Conservation (phyloP, 192 early-diverging fungal genomes). For the Gamsiella multidivaricata region DNA sequence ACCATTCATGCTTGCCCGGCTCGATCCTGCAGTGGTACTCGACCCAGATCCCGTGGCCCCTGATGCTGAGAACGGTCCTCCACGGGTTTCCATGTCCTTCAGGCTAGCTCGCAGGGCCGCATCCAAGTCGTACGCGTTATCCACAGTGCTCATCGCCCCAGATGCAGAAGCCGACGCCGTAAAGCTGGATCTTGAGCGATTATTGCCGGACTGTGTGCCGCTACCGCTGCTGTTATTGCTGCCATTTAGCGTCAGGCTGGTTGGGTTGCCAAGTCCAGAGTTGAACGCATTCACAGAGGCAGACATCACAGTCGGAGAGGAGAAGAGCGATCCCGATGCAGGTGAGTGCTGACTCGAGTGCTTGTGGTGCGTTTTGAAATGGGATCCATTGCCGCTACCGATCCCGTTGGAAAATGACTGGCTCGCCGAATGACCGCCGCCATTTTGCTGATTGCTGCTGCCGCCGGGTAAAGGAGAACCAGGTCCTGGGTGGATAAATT, state of each 20-base stretch:
- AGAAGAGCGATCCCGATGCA: conserved; percentile 37
- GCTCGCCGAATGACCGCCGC: conserved; percentile 2
- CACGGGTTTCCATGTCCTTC: conserved; percentile 37
- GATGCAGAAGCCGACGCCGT: background rate
- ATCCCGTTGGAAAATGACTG: conserved; percentile 20
- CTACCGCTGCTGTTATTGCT: background rate
- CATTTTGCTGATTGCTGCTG: conserved; percentile 2
- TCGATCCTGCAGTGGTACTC: conserved; percentile 1
- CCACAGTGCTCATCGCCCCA: background rate
- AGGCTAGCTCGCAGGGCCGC: conserved; percentile 39
- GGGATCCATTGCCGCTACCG: background rate
- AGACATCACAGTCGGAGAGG: conserved; percentile 47
- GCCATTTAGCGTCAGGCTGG: conserved; percentile 36
- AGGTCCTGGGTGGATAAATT: conserved; percentile 51
- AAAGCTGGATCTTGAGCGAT: conserved; percentile 13
- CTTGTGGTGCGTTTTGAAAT: conserved; percentile 52
- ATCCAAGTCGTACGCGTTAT: conserved; percentile 34
- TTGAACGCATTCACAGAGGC: conserved; percentile 52
- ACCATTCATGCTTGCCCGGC: conserved; percentile 16
- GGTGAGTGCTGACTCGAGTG: conserved; percentile 48
- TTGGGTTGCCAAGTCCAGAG: conserved; percentile 37
- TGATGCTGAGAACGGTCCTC: background rate
- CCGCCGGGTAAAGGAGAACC: conserved; percentile 14
- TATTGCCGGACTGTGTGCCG: background rate
- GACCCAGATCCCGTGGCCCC: conserved; percentile 14